Percentiles rank a stretch among this genome's conserved stretches.
Evolutionary conservation across 108 stramenopile genomes (phyloP).

Genomic region (Schizochytrium sp.): DNA sequence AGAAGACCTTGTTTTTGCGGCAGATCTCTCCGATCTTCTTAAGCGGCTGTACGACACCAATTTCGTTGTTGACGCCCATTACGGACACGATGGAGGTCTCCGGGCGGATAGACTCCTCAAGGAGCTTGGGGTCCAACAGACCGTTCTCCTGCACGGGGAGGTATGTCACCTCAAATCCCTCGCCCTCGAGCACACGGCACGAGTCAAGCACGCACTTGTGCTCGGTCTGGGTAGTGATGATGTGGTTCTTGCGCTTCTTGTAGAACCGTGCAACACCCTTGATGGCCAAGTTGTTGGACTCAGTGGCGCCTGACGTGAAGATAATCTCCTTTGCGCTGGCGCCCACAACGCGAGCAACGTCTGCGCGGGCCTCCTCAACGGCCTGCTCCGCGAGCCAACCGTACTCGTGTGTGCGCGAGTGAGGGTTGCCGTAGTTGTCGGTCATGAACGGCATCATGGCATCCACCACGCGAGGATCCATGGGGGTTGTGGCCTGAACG

Average conservation of each 20-base stretch:
- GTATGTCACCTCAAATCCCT: conserved; percentile 98
- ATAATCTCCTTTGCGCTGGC: conserved; percentile 94
- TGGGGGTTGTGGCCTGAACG: conserved; percentile 89
- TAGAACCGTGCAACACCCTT: conserved; percentile 98
- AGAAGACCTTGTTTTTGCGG: conserved; percentile 90
- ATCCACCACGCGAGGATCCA: conserved; percentile 99
- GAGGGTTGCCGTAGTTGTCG: conserved; percentile 91
- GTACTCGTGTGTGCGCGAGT: conserved; percentile 95
- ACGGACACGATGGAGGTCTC: conserved; percentile 93
- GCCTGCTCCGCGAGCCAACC: conserved; percentile 96
- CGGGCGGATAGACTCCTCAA: conserved; percentile 87
- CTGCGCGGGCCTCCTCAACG: conserved; percentile 84
- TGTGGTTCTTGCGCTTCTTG: conserved; percentile 85
- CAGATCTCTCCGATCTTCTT: conserved; percentile 94
- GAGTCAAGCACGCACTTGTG: conserved; percentile 99
- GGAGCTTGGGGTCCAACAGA: conserved; percentile 87
- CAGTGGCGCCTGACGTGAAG: conserved; percentile 98
- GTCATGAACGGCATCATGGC: conserved; percentile 95
- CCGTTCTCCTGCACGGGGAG: conserved; percentile 92
- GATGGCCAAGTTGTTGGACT: conserved; percentile 95
- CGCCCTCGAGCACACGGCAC: conserved; percentile 92
- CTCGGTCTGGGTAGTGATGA: conserved; percentile 99
- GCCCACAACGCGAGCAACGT: conserved; percentile 89
- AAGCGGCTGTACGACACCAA: conserved; percentile 95
- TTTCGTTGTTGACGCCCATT: conserved; percentile 99